phyloP scores from a whole-genome alignment of 2,329 filamentous ascomycete genomes.

The Dactylonectria estremocensis region DNA sequence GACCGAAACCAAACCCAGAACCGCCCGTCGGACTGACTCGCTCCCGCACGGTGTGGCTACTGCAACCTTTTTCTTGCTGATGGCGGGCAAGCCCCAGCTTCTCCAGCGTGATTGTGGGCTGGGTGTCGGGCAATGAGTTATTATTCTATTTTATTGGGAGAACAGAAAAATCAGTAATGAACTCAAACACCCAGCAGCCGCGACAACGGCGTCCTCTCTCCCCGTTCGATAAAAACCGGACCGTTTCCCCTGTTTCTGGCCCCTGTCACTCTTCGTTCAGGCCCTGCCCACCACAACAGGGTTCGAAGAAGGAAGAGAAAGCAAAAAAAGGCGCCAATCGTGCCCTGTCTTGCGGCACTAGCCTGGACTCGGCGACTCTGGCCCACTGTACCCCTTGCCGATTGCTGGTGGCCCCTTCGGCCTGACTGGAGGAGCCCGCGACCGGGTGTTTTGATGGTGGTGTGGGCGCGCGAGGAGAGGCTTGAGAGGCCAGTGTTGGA shows the following conservation, averaged over 20 bases:
- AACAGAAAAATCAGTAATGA: background rate
- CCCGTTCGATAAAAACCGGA: background rate
- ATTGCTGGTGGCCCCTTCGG: constrained; percentile 1
- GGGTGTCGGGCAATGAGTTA: too few species aligned
- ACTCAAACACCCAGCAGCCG: background rate
- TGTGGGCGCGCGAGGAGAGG: background rate
- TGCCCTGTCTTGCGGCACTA: constrained; percentile 16
- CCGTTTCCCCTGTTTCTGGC: background rate
- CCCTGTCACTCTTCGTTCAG: background rate
- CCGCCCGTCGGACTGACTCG: constrained; percentile 8
- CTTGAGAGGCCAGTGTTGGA: too few species aligned
- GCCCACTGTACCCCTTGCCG: constrained; percentile 18
- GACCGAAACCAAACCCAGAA: constrained; percentile 6
- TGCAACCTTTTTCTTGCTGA: background rate
- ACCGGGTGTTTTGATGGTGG: constrained; percentile 2
- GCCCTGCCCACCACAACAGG: background rate
- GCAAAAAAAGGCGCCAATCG: constrained; percentile 16
- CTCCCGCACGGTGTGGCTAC: constrained; percentile 1
- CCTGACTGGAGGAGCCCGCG: constrained; percentile 15
- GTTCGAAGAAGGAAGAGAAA: constrained; percentile 9
- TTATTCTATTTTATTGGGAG: background rate
- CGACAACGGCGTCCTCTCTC: too few species aligned
- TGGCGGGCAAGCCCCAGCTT: too few species aligned
- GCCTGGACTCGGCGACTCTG: background rate
- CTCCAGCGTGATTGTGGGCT: too few species aligned